Evolutionary conservation across 2,329 filamentous ascomycete genomes (phyloP).

Genomic region (Paracamarosporium sp.): DNA sequence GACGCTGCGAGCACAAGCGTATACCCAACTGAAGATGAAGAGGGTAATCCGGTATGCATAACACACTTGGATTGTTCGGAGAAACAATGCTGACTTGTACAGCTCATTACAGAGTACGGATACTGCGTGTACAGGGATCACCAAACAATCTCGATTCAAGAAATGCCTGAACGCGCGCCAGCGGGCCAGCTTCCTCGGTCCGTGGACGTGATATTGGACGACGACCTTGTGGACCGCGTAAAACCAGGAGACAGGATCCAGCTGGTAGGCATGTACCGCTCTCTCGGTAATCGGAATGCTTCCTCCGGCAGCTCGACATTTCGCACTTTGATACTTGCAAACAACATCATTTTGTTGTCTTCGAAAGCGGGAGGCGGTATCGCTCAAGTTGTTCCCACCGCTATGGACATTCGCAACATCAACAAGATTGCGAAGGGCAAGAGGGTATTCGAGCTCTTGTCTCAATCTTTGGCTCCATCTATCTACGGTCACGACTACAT

Average conservation of each 20-base stretch:
- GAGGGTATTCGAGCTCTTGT: conserved; percentile 89
- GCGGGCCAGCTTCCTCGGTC: conserved; percentile 93
- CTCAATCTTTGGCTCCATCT: conserved; percentile 92
- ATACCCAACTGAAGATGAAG: conserved; percentile 91
- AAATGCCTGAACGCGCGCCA: conserved; percentile 97
- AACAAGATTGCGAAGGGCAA: conserved; percentile 96
- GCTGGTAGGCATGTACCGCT: conserved; percentile 94
- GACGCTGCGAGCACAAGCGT: conserved; percentile 88
- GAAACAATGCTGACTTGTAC: not conserved
- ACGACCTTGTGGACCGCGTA: conserved; percentile 91
- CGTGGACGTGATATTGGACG: conserved; percentile 95
- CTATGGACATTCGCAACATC: conserved; percentile 97
- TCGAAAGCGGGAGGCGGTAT: conserved; percentile 96
- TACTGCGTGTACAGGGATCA: conserved; percentile 96
- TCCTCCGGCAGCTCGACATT: conserved; percentile 91
- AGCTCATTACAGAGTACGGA: conserved; percentile 91
- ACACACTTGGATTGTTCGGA: not conserved
- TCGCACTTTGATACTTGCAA: conserved; percentile 91
- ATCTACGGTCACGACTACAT: conserved; percentile 98
- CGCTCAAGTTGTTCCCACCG: conserved; percentile 89
- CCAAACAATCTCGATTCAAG: conserved; percentile 96
- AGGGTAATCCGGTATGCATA: conserved; percentile 75
- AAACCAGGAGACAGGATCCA: conserved; percentile 97
- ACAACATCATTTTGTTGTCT: conserved; percentile 92
- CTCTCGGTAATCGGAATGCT: conserved; percentile 92